Base-by-base conservation (phyloP, 225 moss, liverwort and hornwort genomes). In the Physcomitrellopsis africana region DNA sequence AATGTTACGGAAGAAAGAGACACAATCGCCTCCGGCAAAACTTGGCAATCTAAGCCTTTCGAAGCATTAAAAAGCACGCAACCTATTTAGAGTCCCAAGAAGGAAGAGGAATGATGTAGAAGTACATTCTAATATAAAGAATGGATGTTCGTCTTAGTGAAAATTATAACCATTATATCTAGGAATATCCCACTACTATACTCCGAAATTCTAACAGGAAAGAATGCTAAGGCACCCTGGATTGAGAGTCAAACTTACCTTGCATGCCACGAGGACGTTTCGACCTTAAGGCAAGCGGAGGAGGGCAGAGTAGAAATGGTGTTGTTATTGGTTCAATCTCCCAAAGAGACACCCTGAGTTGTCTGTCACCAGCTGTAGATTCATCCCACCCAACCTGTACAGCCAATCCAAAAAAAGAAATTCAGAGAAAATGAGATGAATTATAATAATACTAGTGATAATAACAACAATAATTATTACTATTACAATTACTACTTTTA, bases 351-450 rank as follows among this genome's bases (percentile, higher is more conserved):
- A 99, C 99, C 65, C 99, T 90, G n/a, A 82, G 86, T 57, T 99
- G 99, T 80, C 99, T 93, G 76, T 99, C 99, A 68, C 99, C 92
- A 61, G 95, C 93, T 59, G 95, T 93, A 58, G 99, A 99, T 77
- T 99, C 99, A 81, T 99, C 99, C 99, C 99, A 99, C 63, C 93
- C 93, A 72, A 99, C 97, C 97, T 97, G 78, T 57, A 54, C 20
- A 61, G 60, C 64, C 55, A 64, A 72, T 49, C 63, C 72, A 72
- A 23, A 57, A 4, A 37, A 37, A 37, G 32, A 37, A 37, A 37
- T 37, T 37, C 32, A 37, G 32, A 37, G 32, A 37, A 4, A 37
- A 37, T 37, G 7, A 37, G 32, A 24, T 24, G 24, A 37, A 37
- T 7, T 37, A 37, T 7, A 37, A 37, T 29, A 29, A 29, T 29